Percentiles rank a stretch among this genome's conserved stretches.
phyloP scores from a whole-genome alignment of 208 protist species.

The Willaertia magna region DNA sequence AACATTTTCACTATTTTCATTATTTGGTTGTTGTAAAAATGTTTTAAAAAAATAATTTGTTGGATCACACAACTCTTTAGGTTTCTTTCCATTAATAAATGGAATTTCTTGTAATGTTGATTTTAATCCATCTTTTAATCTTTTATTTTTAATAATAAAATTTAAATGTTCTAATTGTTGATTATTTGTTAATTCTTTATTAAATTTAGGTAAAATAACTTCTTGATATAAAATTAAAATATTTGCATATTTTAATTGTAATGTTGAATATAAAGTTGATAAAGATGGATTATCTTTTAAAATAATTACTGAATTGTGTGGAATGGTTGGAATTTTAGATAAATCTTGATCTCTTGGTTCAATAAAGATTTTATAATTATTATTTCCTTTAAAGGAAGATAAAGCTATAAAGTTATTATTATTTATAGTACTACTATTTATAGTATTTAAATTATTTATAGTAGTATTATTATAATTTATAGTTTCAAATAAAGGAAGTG shows the following conservation, averaged over 20 bases:
- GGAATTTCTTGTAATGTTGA: not conserved
- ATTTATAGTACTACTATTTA: too few species aligned
- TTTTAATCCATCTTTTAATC: not conserved
- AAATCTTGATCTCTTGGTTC: not conserved
- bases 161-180: not conserved
- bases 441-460: too few species aligned
- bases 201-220: not conserved
- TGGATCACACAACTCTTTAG: not conserved
- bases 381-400: too few species aligned
- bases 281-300: not conserved
- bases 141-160: not conserved
- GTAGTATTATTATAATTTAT: not conserved
- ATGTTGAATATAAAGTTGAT: not conserved
- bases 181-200: not conserved
- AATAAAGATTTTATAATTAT: not conserved
- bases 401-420: too few species aligned
- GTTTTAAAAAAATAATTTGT: not conserved
- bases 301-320: not conserved
- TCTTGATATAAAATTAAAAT: not conserved
- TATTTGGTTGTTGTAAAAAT: not conserved
- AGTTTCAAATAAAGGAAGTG: not conserved
- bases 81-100: not conserved
- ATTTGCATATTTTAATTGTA: not conserved
- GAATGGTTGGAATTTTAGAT: not conserved
- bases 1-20: too few species aligned